A percentile compares a stretch with the other conserved stretches of the same genome.
Conservation (phyloP, 148 eudicot genomes). For the Rheum nobile region DNA sequence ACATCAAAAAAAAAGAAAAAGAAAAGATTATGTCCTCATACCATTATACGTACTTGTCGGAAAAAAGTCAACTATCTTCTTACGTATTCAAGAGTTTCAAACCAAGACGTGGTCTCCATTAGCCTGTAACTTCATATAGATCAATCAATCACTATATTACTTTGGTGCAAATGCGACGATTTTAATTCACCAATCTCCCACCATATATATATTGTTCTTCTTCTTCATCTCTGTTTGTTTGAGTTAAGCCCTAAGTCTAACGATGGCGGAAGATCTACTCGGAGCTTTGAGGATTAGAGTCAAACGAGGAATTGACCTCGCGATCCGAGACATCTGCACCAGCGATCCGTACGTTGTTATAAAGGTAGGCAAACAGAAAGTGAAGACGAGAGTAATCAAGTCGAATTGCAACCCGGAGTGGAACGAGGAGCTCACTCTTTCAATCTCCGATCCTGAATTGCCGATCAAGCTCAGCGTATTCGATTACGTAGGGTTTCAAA, state of each 20-base stretch:
- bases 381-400: slow-evolving; percentile 40
- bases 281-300: slow-evolving; percentile 8
- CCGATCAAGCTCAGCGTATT: slow-evolving; percentile 24
- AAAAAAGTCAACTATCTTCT: too few relatives aligned
- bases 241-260: background rate
- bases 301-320: slow-evolving; percentile 12
- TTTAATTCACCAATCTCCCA: background rate
- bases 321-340: slow-evolving; percentile 12
- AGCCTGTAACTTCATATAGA: too few relatives aligned
- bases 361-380: slow-evolving; percentile 22
- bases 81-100: too few relatives aligned
- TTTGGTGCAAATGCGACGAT: background rate
- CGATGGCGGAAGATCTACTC: slow-evolving; percentile 5
- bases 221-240: background rate
- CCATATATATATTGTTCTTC: too few relatives aligned
- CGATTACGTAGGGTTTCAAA: background rate
- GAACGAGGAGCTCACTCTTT: slow-evolving; percentile 52
- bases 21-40: too few relatives aligned
- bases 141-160: background rate
- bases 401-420: slow-evolving; percentile 42
- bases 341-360: slow-evolving; percentile 17
- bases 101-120: too few relatives aligned
- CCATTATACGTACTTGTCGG: too few relatives aligned
- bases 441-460: slow-evolving; percentile 24
- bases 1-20: too few relatives aligned